Evolutionary conservation across 768 basidiomycete species (phyloP), one percentile per base, ranked within the genome.

Genomic region (Tylopilus vinaceipallidus): DNA sequence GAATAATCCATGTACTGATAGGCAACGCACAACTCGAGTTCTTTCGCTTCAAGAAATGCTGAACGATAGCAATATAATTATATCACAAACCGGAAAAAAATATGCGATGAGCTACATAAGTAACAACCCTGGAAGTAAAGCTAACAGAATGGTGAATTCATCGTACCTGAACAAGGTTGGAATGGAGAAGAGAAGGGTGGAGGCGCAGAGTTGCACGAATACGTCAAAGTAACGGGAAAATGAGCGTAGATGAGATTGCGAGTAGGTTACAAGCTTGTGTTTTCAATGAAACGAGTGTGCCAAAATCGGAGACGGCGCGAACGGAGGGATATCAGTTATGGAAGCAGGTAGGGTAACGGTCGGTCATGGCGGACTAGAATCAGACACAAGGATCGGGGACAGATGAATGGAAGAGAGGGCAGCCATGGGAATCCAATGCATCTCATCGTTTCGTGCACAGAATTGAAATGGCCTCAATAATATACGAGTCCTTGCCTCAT

Each of bases 31-130:
- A 45, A 16, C 24, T 35, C 17, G 11, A 42, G 11, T n/a, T 7
- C 13, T 43, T 47, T 33, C 14, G n/a, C 41, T 29, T 27, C 36
- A 41, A 24, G 38, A 35, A 37, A 35, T 45, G 43, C 43, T 22
- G 35, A 50, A 58, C 55, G 58, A 61, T 53, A 69, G 61, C 61
- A 68, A 58, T 65, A 64, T 65, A 65, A 68, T 67, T 73, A 74
- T 74, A 72, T 68, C 72, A 73, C 73, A 72, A 52, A 66, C 62
- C 51, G 34, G 57, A 60, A 58, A 56, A 56, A 59, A 64, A 70
- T 70, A 68, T 68, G 63, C 68, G 53, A 58, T 56, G 57, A 45
- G 48, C 65, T 66, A 42, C 41, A 42, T 42, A 67, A 67, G 63
- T 68, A 70, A 58, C 53, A 62, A 57, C 59, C 62, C 66, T 42